phyloP scores from a whole-genome alignment of 306 rosid genomes.

The Lablab purpureus region DNA sequence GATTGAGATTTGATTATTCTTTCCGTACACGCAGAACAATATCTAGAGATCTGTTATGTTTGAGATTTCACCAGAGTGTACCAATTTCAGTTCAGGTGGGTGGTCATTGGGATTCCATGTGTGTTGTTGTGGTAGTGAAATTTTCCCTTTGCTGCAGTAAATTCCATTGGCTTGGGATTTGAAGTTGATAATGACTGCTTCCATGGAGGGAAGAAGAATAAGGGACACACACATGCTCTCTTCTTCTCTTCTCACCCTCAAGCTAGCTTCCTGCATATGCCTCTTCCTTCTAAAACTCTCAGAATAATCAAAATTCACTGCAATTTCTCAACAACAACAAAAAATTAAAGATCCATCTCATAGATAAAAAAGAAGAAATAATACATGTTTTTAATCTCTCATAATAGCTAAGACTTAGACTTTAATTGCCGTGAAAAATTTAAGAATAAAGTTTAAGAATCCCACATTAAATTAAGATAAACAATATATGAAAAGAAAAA shows the following conservation, averaged over 20 bases:
- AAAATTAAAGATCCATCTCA: conserved; percentile 10
- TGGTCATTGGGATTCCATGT: conserved; percentile 50
- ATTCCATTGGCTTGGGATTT: conserved; percentile 50
- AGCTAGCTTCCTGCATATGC: conserved; percentile 37
- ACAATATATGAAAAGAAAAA: too few species aligned
- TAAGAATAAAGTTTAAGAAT: too few species aligned
- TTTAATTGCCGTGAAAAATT: too few species aligned
- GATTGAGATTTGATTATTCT: conserved; percentile 55
- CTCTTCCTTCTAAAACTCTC: neutral
- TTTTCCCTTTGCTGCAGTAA: conserved; percentile 31
- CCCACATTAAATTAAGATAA: too few species aligned
- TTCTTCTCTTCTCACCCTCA: neutral
- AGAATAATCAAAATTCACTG: neutral
- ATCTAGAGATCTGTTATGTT: conserved; percentile 46
- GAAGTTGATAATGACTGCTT: conserved; percentile 41
- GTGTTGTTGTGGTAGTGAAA: neutral
- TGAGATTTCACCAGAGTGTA: conserved; percentile 48
- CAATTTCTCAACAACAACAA: neutral
- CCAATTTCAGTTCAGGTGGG: conserved; percentile 42
- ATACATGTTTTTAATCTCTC: neutral
- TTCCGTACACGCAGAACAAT: conserved; percentile 63
- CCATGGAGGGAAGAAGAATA: neutral
- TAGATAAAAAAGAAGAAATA: neutral
- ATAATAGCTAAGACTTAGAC: neutral
- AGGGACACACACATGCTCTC: neutral